Evolutionary conservation across 768 basidiomycete genomes (phyloP), one percentile per base, ranked within the genome.

Genomic region (Piloderma croceum): DNA sequence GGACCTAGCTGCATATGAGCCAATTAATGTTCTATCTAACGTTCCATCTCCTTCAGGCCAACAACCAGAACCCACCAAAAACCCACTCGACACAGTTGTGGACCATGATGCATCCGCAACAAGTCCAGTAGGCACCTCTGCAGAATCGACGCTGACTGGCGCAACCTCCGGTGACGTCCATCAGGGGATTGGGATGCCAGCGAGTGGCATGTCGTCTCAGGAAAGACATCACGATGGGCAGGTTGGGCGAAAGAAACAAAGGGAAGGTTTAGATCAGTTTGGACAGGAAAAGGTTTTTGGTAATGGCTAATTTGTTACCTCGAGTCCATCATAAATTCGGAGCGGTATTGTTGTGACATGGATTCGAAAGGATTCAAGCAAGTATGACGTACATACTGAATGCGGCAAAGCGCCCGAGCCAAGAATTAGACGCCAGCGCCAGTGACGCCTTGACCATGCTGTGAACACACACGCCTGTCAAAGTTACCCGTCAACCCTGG

Each of bases 161-260:
- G 63, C 59, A 21, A 67, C 67, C 7, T 64, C 60, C 18, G 32
- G 48, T 23, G 60, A 60, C 22, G 58, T 68, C 18, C 34, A 65
- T 41, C 2, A 15, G 24, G 59, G 59, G 10, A 34, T 60, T 15
- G 64, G 63, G 2, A 46, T 51, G 22, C 64, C 64, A 11, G 42
- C 34, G 6, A 46, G 52, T 13, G 66, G 62, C 13, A 56, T 59
- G 64, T 58, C 57, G 23, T 63, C 57, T 49, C 48, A 50, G 31
- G 66, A 69, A 44, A 15, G 49, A 31, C 60, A 59, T 38, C 67
- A 65, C 22, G 60, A 61, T 10, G 63, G 68, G 19, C 49, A 52
- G 23, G 42, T 48, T 31, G 53, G 58, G 15, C 53, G 60, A 34
- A 65, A 62, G 40, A 47, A 45, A 7, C 49, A 51, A 12, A 41